Evolutionary conservation across 1,284 basidiomycete genomes (phyloP), one percentile per base, ranked within the genome.

Genomic region (Xerocomus cyaneibrunnescens): DNA sequence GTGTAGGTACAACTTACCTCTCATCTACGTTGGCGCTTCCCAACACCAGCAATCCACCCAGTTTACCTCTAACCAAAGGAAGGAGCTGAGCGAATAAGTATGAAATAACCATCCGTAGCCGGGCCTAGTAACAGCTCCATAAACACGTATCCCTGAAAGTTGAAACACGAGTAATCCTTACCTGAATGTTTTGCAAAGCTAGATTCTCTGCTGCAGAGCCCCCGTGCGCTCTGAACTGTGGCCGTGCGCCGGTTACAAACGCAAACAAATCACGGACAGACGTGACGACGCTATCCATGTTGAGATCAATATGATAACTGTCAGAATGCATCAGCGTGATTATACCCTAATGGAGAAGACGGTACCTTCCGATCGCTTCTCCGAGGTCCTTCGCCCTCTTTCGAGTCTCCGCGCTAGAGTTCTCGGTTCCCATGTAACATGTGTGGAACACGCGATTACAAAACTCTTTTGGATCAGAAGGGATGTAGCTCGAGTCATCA

Each of bases 21-120:
- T 99, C 97, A 65, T 99, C 97, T 9, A 99, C 97, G 66, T 99
- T 99, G 19, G 97, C 95, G 57, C 92, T 95, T 5, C 97, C 96
- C 10, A 99, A 79, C 1, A 99, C 97, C 25, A 99, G 83, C 25
- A 99, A 72, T 3, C 94, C 92, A 8, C 97, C 96, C 43, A 73
- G 72, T 62, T 84, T 82, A 0, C 94, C 94, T 54, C 96, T 76
- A 0, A 90, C 91, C 90, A 93, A 98, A 1, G 94, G 97, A 25
- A 98, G 73, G 6, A 99, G 82, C 65, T 99, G 97, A 5, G 97
- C 97, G 64, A 99, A 98, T 72, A 98, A 76, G 70, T 99, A 99
- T 0, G 94, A 84, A n/a, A 99, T 72, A 3, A 99, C 87, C 96
- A 99, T 99, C 14, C 96, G 79, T 48, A 98, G 71, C 37, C 96